Conservation (phyloP, 2,329 filamentous ascomycete genomes). For the Neonectria ditissima region DNA sequence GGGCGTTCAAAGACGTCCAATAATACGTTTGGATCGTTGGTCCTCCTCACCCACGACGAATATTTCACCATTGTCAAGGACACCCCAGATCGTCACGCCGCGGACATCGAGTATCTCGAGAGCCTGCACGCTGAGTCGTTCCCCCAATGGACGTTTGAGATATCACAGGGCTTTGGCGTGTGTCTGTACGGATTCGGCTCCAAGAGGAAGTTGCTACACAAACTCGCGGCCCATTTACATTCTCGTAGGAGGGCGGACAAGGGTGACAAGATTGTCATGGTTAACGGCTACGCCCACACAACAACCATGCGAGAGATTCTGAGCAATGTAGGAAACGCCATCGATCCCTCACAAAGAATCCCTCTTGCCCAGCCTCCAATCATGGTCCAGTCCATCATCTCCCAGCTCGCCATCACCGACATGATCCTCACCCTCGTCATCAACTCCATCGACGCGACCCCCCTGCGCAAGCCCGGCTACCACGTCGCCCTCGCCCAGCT, state of each 20-base stretch:
- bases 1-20: constrained; percentile 86
- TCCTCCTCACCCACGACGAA: constrained; percentile 89
- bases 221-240: constrained; percentile 79
- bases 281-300: constrained; percentile 84
- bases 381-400: constrained; percentile 75
- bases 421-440: constrained; percentile 75
- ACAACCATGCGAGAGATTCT: constrained; percentile 77
- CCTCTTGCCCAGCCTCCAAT: constrained; percentile 73
- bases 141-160: constrained; percentile 92
- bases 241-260: constrained; percentile 47
- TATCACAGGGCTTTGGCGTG: constrained; percentile 86
- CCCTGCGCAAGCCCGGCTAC: constrained; percentile 76
- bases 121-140: constrained; percentile 84
- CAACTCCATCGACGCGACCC: constrained; percentile 86
- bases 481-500: constrained; percentile 83
- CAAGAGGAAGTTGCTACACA: constrained; percentile 79
- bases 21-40: constrained; percentile 80
- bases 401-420: constrained; percentile 62
- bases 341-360: constrained; percentile 63
- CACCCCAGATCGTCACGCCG: constrained; percentile 75
- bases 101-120: constrained; percentile 78
- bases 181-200: constrained; percentile 95
- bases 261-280: constrained; percentile 73
- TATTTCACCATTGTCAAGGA: constrained; percentile 78
- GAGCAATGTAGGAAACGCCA: constrained; percentile 73